Evolutionary conservation across 352 stramenopile species (phyloP).

Genomic region (Pythium rishiriense): DNA sequence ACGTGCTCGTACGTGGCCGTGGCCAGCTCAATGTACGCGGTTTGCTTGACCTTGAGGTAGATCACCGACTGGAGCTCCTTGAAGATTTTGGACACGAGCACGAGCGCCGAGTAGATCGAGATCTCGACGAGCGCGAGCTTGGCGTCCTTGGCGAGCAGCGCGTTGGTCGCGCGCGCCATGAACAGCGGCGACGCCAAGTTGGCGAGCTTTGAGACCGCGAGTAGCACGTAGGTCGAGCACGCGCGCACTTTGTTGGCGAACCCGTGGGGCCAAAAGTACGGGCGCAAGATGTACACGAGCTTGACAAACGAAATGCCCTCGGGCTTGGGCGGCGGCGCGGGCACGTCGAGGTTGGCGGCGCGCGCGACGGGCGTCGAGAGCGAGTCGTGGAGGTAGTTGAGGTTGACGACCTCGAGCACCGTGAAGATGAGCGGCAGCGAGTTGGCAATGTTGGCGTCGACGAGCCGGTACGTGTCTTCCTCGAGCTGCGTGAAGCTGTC

Average conservation of each 20-base stretch:
- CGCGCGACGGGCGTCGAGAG: conserved; percentile 37
- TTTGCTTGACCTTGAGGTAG: conserved; percentile 96
- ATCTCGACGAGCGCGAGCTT: conserved; percentile 54
- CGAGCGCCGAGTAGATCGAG: conserved; percentile 77
- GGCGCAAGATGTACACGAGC: conserved; percentile 83
- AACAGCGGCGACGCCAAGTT: conserved; percentile 93
- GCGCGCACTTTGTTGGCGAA: conserved; percentile 76
- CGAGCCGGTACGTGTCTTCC: conserved; percentile 51
- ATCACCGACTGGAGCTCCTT: conserved; percentile 96
- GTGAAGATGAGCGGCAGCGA: conserved; percentile 85
- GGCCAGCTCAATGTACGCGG: conserved; percentile 96
- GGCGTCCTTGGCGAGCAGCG: conserved; percentile 73
- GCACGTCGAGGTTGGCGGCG: conserved; percentile 27
- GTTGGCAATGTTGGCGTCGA: conserved; percentile 79
- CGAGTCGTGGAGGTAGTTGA: conserved; percentile 66
- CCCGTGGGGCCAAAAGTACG: conserved; percentile 86
- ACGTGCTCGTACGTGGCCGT: conserved; percentile 97
- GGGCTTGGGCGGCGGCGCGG: conserved; percentile 24
- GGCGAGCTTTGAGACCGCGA: conserved; percentile 91
- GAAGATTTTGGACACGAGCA: conserved; percentile 88
- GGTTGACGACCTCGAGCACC: conserved; percentile 79
- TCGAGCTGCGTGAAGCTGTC: conserved; percentile 62
- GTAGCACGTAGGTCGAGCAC: conserved; percentile 91
- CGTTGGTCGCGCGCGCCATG: conserved; percentile 92
- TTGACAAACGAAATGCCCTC: conserved; percentile 84